Percentiles rank a stretch among this genome's conserved stretches.
Evolutionary conservation across 306 rosid genomes (phyloP).

Genomic region (Vigna trinervia): DNA sequence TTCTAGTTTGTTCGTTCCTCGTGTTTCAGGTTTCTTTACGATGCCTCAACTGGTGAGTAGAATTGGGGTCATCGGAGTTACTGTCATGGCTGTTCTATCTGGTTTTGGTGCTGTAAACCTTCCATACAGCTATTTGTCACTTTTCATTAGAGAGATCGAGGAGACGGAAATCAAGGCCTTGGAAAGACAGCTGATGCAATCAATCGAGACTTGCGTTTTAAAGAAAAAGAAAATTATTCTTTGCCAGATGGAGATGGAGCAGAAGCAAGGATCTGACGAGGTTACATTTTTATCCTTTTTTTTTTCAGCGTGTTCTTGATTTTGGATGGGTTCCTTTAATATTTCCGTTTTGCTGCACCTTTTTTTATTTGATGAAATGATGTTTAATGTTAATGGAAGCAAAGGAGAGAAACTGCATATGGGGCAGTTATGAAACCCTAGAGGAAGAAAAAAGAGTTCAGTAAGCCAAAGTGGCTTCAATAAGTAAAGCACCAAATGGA

Average conservation of each 20-base stretch:
- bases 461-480: slow-evolving; percentile 10
- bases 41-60: slow-evolving; percentile 96
- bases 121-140: slow-evolving; percentile 91
- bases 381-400: slow-evolving; percentile 1
- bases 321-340: neutral
- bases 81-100: slow-evolving; percentile 93
- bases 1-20: neutral
- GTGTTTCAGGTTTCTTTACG: slow-evolving; percentile 75
- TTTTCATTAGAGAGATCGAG: slow-evolving; percentile 94
- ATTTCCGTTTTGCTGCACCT: neutral
- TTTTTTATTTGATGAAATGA: slow-evolving; percentile 4
- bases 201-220: slow-evolving; percentile 71
- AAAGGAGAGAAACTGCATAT: slow-evolving; percentile 11
- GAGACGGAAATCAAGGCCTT: slow-evolving; percentile 76
- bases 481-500: slow-evolving; percentile 8
- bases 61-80: slow-evolving; percentile 95
- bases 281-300: slow-evolving; percentile 45
- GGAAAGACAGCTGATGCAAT: slow-evolving; percentile 89
- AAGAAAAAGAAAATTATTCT: slow-evolving; percentile 88
- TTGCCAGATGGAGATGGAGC: slow-evolving; percentile 75
- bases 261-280: slow-evolving; percentile 78
- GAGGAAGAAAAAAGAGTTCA: slow-evolving; percentile 8
- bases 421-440: neutral
- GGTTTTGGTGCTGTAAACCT: slow-evolving; percentile 98
- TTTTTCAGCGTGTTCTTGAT: slow-evolving; percentile 1